These are phyloP conservation scores for Sporisorium scitamineum DNA, from an alignment of 1,284 basidiomycete species.

Conservation along the genomic window DNA sequence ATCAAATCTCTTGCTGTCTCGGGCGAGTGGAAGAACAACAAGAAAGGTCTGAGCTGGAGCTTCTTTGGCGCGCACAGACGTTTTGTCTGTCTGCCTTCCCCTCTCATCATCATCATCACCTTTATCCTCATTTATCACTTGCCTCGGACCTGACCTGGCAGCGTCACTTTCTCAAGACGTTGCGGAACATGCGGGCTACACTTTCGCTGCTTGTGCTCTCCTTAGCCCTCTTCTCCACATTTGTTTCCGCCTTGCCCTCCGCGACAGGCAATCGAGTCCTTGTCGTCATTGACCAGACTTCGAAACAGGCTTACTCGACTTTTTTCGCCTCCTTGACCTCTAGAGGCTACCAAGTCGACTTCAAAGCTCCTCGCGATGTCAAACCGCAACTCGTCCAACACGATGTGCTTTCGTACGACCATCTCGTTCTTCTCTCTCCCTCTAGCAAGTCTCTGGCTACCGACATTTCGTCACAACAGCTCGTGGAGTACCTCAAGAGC, in stretches of 20 bases:
- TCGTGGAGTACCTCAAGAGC: slow-evolving; percentile 79
- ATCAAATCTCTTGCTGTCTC: slow-evolving; percentile 5
- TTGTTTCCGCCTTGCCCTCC: slow-evolving; percentile 36
- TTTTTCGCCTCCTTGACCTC: slow-evolving; percentile 42
- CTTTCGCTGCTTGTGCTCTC: slow-evolving; percentile 7
- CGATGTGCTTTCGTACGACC: slow-evolving; percentile 63
- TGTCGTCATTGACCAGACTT: slow-evolving; percentile 46
- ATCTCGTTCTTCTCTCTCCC: slow-evolving; percentile 59
- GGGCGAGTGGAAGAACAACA: slow-evolving; percentile 46
- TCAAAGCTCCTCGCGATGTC: slow-evolving; percentile 34
- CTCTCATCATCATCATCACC: neutral
- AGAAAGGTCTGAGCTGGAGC: slow-evolving; percentile 32
- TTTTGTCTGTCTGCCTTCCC: neutral
- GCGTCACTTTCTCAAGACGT: slow-evolving; percentile 1
- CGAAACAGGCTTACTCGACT: slow-evolving; percentile 33
- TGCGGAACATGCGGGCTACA: neutral
- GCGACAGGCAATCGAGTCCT: slow-evolving; percentile 63
- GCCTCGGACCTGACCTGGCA: slow-evolving; percentile 2
- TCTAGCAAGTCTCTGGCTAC: slow-evolving; percentile 74
- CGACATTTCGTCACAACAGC: slow-evolving; percentile 84
- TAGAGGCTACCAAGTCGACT: slow-evolving; percentile 52
- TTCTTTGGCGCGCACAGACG: slow-evolving; percentile 38
- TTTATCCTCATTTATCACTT: neutral
- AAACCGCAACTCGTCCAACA: slow-evolving; percentile 50
- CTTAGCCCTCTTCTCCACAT: slow-evolving; percentile 21